phyloP scores from a whole-genome alignment of 192 early-diverging fungal genomes.

The Coemansia aciculifera region DNA sequence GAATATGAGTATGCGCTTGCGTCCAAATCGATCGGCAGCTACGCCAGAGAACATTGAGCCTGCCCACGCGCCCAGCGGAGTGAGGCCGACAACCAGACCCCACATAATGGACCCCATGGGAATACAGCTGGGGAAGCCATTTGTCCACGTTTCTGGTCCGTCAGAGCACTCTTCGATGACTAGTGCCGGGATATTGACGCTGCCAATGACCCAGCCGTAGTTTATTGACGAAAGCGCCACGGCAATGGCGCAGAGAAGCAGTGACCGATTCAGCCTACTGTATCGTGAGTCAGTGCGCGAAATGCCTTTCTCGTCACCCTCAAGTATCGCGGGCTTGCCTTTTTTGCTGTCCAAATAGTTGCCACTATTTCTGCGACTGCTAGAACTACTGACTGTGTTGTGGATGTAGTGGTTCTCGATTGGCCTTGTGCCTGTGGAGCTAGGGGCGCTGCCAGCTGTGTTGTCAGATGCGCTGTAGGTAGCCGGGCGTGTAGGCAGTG shows the following conservation, averaged over 20 bases:
- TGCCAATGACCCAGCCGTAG: conserved; percentile 56
- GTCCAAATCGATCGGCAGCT: conserved; percentile 68
- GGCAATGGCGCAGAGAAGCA: conserved; percentile 36
- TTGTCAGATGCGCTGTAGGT: conserved; percentile 12
- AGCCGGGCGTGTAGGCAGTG: conserved; percentile 8
- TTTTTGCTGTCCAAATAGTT: conserved; percentile 14
- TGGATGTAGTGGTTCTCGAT: background rate
- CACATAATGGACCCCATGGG: conserved; percentile 67
- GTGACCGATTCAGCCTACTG: conserved; percentile 24
- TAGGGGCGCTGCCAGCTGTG: conserved; percentile 13
- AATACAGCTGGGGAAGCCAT: conserved; percentile 64
- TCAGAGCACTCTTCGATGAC: conserved; percentile 55
- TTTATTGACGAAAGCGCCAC: conserved; percentile 53
- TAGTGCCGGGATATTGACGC: conserved; percentile 58
- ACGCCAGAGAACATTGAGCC: conserved; percentile 71
- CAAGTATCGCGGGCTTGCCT: conserved; percentile 7
- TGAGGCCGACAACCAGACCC: conserved; percentile 60
- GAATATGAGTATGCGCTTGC: conserved; percentile 64
- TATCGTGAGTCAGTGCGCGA: conserved; percentile 39
- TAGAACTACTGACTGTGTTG: background rate
- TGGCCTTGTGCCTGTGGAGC: conserved; percentile 30
- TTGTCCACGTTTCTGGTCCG: conserved; percentile 43
- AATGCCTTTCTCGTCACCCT: conserved; percentile 28
- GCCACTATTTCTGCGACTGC: background rate
- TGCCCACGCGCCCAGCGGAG: conserved; percentile 70